Evolutionary conservation across 306 rosid genomes (phyloP).

Genomic region (Spatholobus suberectus): DNA sequence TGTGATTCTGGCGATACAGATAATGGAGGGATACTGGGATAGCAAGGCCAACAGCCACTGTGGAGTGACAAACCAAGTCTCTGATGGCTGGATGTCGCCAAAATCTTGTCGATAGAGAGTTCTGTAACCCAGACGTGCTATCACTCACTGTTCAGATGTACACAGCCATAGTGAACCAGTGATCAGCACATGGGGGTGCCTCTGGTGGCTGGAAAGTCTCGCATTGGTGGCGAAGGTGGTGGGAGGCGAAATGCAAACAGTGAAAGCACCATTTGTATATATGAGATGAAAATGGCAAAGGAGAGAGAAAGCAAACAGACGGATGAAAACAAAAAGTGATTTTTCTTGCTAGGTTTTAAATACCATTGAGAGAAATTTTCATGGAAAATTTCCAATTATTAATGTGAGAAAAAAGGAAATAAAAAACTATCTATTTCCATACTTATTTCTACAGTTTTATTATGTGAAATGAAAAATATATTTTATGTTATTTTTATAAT

Average conservation of each 20-base stretch:
- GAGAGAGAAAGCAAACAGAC: neutral
- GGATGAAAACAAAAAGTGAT: too few species aligned
- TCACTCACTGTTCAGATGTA: neutral
- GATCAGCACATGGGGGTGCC: neutral
- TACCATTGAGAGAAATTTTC: neutral
- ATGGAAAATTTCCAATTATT: neutral
- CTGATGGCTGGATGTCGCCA: neutral
- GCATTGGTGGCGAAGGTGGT: neutral
- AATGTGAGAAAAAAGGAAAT: neutral
- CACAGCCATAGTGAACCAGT: neutral
- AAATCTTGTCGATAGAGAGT: neutral
- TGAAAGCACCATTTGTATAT: neutral
- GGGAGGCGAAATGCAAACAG: neutral
- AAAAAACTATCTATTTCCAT: neutral
- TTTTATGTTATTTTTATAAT: neutral
- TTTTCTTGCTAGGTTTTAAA: neutral
- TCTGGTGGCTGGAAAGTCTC: neutral
- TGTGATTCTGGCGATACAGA: neutral
- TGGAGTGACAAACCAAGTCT: neutral
- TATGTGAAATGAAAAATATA: neutral
- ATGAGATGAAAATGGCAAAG: neutral
- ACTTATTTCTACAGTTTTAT: neutral
- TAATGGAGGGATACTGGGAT: neutral
- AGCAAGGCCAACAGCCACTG: neutral
- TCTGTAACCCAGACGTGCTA: neutral